These are phyloP conservation scores for Misopates orontium DNA, from an alignment of 257 asterid genomes.

Conservation along the genomic window DNA sequence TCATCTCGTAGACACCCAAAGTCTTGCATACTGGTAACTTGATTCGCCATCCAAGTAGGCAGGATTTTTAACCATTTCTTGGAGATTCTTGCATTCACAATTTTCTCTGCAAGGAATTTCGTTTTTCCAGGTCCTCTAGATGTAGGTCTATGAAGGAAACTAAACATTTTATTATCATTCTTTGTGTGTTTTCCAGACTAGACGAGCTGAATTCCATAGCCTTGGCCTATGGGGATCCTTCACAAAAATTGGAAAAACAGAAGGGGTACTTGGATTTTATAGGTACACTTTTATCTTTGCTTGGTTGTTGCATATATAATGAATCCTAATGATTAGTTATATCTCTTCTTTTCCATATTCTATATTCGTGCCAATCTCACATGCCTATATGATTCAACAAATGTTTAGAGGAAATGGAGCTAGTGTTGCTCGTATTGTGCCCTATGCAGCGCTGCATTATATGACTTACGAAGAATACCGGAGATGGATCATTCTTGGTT, in stretches of 20 bases:
- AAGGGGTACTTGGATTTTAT: slow-evolving; percentile 83
- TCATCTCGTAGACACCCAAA: too few species aligned
- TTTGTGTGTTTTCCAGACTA: slow-evolving; percentile 55
- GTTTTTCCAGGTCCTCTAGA: not conserved
- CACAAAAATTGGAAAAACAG: slow-evolving; percentile 75
- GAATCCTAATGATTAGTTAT: not conserved
- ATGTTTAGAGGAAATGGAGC: slow-evolving; percentile 91
- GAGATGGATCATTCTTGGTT: slow-evolving; percentile 70
- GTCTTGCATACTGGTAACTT: too few species aligned
- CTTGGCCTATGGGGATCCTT: slow-evolving; percentile 82
- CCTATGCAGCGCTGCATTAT: slow-evolving; percentile 93
- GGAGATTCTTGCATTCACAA: not conserved
- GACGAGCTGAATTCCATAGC: slow-evolving; percentile 73
- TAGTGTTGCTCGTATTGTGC: slow-evolving; percentile 90
- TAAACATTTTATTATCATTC: slow-evolving; percentile 17
- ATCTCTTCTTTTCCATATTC: not conserved
- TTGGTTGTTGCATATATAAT: not conserved
- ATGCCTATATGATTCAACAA: slow-evolving; percentile 4
- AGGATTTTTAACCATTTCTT: not conserved
- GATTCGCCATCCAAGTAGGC: too few species aligned
- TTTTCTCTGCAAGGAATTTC: not conserved
- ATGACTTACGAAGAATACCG: slow-evolving; percentile 96
- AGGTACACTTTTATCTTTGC: slow-evolving; percentile 43
- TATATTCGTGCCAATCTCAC: not conserved
- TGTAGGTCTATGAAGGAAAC: not conserved